These are phyloP conservation scores for Tetrapisispora arboricola DNA, from an alignment of 805 yeast genomes.

Conservation along the genomic window DNA sequence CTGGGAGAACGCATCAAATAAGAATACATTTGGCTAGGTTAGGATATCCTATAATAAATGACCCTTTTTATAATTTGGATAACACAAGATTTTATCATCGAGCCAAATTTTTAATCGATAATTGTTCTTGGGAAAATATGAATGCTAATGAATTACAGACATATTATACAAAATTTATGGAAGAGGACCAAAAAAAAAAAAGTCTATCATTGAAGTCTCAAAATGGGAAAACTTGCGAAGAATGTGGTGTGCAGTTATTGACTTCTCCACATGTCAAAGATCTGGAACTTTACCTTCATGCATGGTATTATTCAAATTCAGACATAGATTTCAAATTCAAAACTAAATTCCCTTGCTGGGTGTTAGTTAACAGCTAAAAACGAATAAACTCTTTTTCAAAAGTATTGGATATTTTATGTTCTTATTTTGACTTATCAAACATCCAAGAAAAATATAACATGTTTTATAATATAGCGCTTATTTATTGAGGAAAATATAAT, in stretches of 20 bases:
- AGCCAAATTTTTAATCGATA: conserved; percentile 14
- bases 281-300: conserved; percentile 26
- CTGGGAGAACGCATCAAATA: conserved; percentile 94
- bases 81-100: conserved; percentile 18
- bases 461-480: too few species aligned
- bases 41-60: conserved; percentile 83
- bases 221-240: conserved; percentile 9
- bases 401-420: too few species aligned
- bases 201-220: neutral
- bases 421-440: too few species aligned
- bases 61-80: conserved; percentile 48
- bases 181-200: conserved; percentile 30
- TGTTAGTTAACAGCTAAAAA: conserved; percentile 7
- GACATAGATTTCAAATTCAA: conserved; percentile 29
- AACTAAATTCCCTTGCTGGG: conserved; percentile 42
- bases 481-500: too few species aligned
- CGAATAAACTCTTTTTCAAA: too few species aligned
- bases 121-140: conserved; percentile 12
- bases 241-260: conserved; percentile 19
- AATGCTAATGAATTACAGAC: conserved; percentile 4
- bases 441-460: too few species aligned
- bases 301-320: conserved; percentile 30
- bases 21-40: conserved; percentile 81
- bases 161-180: conserved; percentile 13
- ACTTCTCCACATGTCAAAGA: conserved; percentile 19